Evolutionary conservation across 257 asterid species (phyloP).

Genomic region (Marsdenia floribunda): DNA sequence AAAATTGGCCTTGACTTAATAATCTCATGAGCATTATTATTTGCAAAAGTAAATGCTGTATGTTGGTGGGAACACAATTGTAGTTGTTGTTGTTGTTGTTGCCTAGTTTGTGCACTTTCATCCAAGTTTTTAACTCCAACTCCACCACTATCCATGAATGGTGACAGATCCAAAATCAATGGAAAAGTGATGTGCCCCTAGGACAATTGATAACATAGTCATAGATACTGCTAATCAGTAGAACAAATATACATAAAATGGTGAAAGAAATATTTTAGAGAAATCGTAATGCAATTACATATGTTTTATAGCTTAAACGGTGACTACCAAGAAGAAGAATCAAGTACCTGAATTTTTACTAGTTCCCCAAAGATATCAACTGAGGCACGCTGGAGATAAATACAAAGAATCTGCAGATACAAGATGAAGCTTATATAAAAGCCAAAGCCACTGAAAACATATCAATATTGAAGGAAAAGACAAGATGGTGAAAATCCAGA

Average conservation of each 20-base stretch:
- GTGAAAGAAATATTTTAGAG: constrained; percentile 1
- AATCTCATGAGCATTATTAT: constrained; percentile 20
- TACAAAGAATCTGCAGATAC: constrained; percentile 70
- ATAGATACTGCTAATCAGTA: background rate
- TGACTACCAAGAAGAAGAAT: background rate
- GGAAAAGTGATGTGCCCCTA: constrained; percentile 86
- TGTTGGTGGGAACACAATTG: constrained; percentile 1
- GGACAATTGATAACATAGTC: background rate
- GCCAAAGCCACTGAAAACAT: background rate
- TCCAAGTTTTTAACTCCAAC: constrained; percentile 39
- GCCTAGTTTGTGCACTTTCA: constrained; percentile 23
- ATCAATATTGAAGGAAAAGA: background rate
- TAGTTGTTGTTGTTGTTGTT: too few relatives aligned
- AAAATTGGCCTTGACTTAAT: too few relatives aligned
- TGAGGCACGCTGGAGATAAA: constrained; percentile 92
- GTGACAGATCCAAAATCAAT: constrained; percentile 51
- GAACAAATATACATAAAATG: background rate
- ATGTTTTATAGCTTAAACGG: background rate
- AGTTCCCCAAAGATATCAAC: constrained; percentile 63
- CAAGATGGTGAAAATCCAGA: background rate
- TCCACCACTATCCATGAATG: constrained; percentile 37
- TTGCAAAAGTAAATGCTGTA: constrained; percentile 12
- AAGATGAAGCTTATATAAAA: constrained; percentile 16
- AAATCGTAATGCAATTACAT: background rate
- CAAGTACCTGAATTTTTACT: constrained; percentile 62